phyloP scores from a whole-genome alignment of 108 stramenopile genomes.

The Mediolabrus comicus region DNA sequence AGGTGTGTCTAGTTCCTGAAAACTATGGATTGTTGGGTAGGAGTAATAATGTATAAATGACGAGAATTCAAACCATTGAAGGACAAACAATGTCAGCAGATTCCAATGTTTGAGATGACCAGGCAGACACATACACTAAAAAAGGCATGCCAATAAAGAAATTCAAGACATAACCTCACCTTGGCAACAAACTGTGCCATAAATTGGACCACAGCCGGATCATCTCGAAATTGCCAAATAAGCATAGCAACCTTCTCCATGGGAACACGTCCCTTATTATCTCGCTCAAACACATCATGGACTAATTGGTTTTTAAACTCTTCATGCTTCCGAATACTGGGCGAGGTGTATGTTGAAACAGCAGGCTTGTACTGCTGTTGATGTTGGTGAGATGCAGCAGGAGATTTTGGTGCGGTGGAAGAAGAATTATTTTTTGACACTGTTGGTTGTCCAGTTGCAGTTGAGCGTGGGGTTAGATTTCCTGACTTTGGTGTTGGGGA shows the following conservation, averaged over 20 bases:
- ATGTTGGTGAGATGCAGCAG: not conserved
- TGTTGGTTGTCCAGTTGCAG: too few species aligned
- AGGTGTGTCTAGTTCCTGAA: conserved; percentile 93
- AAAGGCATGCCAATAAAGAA: too few species aligned
- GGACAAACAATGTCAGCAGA: not conserved
- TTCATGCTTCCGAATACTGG: conserved; percentile 26
- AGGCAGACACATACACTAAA: not conserved
- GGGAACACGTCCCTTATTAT: conserved; percentile 68
- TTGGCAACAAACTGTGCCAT: conserved; percentile 92
- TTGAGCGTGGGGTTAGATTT: too few species aligned
- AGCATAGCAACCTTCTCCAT: conserved; percentile 97
- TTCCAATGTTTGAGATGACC: not conserved
- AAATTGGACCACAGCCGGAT: conserved; percentile 88
- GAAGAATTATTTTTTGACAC: too few species aligned
- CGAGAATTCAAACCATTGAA: too few species aligned
- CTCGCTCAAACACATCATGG: conserved; percentile 81
- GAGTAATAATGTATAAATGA: too few species aligned
- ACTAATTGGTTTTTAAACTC: conserved; percentile 65
- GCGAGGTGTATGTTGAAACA: not conserved
- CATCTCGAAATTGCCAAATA: conserved; percentile 93
- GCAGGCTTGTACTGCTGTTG: not conserved
- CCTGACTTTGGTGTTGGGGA: too few species aligned
- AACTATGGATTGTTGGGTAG: conserved; percentile 51
- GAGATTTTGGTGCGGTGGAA: too few species aligned
- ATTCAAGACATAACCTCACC: conserved; percentile 44